A percentile compares a stretch with the other conserved stretches of the same genome.
Conservation (phyloP, 2,329 filamentous ascomycete species). For the Pseudocercospora macadamiae region DNA sequence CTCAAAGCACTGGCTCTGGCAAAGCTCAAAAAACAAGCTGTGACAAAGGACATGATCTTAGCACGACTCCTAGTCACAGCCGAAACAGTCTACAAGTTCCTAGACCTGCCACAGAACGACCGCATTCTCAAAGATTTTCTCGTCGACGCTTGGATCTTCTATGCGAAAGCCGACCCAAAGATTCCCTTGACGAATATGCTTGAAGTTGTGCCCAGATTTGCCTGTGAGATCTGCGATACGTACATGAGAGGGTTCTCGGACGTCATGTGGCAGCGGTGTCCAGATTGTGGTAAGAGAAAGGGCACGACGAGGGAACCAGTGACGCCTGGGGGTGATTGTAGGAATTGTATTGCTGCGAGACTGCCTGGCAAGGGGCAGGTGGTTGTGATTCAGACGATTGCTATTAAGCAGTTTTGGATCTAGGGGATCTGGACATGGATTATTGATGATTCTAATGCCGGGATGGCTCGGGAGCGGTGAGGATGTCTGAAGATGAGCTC, state of each 20-base stretch:
- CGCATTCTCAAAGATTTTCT: background rate
- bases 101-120: background rate
- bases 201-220: background rate
- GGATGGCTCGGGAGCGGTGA: too few species aligned
- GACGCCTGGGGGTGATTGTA: too few species aligned
- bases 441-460: too few species aligned
- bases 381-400: too few species aligned
- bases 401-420: too few species aligned
- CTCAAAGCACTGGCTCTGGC: conserved; percentile 13
- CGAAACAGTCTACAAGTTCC: background rate
- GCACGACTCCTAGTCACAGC: background rate
- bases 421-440: too few species aligned
- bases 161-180: background rate
- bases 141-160: background rate
- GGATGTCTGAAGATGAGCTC: too few species aligned
- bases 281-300: background rate
- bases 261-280: background rate
- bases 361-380: too few species aligned
- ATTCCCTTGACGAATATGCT: background rate
- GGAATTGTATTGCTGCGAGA: too few species aligned
- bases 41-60: background rate
- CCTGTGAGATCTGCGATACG: background rate
- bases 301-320: background rate
- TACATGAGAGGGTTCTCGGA: background rate
- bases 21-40: conserved; percentile 11